Evolutionary conservation across 2,329 filamentous ascomycete species (phyloP).

Genomic region (Paraphaeosphaeria minitans): DNA sequence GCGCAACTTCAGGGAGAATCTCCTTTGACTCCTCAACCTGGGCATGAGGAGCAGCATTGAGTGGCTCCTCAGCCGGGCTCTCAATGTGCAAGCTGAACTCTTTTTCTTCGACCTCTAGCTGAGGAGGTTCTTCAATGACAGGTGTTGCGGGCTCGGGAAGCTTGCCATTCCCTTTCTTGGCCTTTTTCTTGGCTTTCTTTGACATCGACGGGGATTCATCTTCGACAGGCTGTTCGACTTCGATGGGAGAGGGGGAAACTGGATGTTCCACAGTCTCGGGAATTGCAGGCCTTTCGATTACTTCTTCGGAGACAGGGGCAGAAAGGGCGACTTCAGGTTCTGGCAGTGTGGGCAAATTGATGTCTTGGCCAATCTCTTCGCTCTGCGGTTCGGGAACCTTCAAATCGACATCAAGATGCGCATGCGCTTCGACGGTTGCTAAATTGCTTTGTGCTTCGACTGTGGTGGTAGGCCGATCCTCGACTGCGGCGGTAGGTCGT

Average conservation of each 20-base stretch:
- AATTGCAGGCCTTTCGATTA: background rate
- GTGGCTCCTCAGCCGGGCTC: background rate
- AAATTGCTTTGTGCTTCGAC: background rate
- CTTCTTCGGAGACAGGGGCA: background rate
- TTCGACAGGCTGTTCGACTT: slow-evolving; percentile 6
- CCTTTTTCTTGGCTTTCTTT: slow-evolving; percentile 32
- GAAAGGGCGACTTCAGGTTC: background rate
- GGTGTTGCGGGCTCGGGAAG: slow-evolving; percentile 20
- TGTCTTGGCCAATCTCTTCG: background rate
- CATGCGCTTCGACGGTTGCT: background rate
- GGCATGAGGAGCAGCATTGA: background rate
- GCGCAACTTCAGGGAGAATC: background rate
- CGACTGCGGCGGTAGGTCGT: background rate
- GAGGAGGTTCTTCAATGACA: slow-evolving; percentile 12
- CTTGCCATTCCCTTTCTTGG: slow-evolving; percentile 30
- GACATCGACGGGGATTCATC: slow-evolving; percentile 14
- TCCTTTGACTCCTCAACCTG: background rate
- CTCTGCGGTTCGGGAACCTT: background rate
- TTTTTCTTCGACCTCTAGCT: background rate
- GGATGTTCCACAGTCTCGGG: background rate
- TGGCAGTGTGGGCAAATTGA: background rate
- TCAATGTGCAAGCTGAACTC: background rate
- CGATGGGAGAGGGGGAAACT: background rate
- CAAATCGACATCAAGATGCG: background rate
- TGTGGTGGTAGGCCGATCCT: background rate